Conservation (phyloP, 2,329 filamentous ascomycete species). For the Exophiala phaeomuriformis region DNA sequence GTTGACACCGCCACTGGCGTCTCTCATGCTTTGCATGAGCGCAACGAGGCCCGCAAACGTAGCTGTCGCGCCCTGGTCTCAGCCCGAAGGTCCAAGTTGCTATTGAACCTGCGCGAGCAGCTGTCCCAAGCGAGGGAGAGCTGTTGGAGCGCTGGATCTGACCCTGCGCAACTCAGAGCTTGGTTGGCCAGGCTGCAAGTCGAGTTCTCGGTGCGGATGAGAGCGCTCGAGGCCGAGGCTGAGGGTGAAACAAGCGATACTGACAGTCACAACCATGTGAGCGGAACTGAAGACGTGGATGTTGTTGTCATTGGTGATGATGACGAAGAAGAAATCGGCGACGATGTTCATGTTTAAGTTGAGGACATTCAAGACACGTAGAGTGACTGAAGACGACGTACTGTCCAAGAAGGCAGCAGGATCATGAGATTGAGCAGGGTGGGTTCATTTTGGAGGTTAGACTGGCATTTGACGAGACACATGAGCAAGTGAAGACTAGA, state of each 20-base stretch:
- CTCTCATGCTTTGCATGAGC: constrained; percentile 53
- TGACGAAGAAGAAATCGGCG: not conserved
- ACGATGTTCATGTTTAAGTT: not conserved
- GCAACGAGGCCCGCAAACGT: constrained; percentile 52
- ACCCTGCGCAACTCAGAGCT: constrained; percentile 50
- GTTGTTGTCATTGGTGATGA: not conserved
- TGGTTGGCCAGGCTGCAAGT: constrained; percentile 63
- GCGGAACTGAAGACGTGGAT: not conserved
- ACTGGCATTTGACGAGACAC: not conserved
- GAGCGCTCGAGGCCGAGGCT: constrained; percentile 49
- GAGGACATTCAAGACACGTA: not conserved
- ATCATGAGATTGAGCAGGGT: not conserved
- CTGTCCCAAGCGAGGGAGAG: constrained; percentile 56
- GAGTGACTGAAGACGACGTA: not conserved
- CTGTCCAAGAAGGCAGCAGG: not conserved
- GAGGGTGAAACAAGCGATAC: not conserved
- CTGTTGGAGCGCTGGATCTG: constrained; percentile 33
- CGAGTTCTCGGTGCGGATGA: constrained; percentile 69
- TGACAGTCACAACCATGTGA: not conserved
- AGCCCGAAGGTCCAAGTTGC: constrained; percentile 60
- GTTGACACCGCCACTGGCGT: constrained; percentile 62
- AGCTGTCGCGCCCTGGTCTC: constrained; percentile 53
- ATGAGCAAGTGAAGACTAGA: too few relatives aligned
- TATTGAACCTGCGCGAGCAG: constrained; percentile 65
- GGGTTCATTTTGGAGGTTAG: not conserved